Conservation (phyloP, 371 early-diverging fungal species). For the Batrachochytrium dendrobatidis region DNA sequence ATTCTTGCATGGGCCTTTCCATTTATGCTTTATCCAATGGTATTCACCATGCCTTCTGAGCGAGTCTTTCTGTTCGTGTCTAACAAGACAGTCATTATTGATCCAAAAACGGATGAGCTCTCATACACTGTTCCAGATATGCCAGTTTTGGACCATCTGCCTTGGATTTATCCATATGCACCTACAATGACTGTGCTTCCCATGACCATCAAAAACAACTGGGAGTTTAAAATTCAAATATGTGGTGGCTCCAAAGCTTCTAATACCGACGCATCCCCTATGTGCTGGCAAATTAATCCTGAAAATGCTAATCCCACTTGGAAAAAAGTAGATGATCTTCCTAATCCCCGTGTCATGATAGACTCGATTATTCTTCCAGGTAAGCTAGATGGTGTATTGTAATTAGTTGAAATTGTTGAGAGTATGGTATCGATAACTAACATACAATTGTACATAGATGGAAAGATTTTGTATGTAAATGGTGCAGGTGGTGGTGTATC, state of each 20-base stretch:
- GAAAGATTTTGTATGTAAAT: slow-evolving; percentile 21
- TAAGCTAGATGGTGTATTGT: slow-evolving; percentile 5
- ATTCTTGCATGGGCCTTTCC: slow-evolving; percentile 23
- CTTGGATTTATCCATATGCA: slow-evolving; percentile 30
- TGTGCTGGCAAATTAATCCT: slow-evolving; percentile 17
- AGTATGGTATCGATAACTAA: not conserved
- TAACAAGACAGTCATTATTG: slow-evolving; percentile 11
- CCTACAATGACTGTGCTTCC: slow-evolving; percentile 29
- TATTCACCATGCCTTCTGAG: slow-evolving; percentile 26
- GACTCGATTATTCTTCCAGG: slow-evolving; percentile 25
- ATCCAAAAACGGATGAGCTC: slow-evolving; percentile 9
- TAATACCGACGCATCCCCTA: slow-evolving; percentile 1
- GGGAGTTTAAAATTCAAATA: slow-evolving; percentile 18
- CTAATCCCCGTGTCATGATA: slow-evolving; percentile 21
- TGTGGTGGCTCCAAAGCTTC: slow-evolving; percentile 26
- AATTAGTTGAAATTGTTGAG: not conserved
- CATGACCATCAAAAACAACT: slow-evolving; percentile 21
- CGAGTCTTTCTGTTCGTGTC: slow-evolving; percentile 24
- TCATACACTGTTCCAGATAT: slow-evolving; percentile 6
- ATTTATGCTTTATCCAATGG: slow-evolving; percentile 27
- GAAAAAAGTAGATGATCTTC: not conserved
- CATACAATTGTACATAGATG: slow-evolving; percentile 18
- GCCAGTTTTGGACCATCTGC: slow-evolving; percentile 20
- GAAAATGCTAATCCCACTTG: slow-evolving; percentile 5
- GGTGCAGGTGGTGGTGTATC: slow-evolving; percentile 26